Conservation (phyloP, 2,329 filamentous ascomycete genomes). For the Pyrenophora tritici-repentis region DNA sequence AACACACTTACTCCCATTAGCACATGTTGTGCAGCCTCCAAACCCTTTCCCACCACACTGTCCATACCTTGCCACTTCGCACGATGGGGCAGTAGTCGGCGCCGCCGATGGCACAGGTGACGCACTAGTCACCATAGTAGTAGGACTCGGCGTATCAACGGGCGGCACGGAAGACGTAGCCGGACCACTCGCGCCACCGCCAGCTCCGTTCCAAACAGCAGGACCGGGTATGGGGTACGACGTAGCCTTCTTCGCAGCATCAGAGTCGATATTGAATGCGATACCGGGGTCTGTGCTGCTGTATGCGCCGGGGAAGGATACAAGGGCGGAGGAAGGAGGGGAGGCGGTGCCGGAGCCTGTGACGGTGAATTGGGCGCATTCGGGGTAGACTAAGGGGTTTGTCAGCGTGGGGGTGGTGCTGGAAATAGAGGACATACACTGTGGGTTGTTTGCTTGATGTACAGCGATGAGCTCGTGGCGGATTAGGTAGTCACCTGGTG, state of each 20-base stretch:
- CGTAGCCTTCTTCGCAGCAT: constrained; percentile 32
- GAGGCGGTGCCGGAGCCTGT: constrained; percentile 54
- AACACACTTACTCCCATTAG: constrained; percentile 24
- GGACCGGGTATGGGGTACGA: constrained; percentile 35
- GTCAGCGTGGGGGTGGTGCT: constrained; percentile 5
- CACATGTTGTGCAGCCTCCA: constrained; percentile 32
- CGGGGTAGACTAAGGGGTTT: constrained; percentile 55
- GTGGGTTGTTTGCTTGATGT: constrained; percentile 58
- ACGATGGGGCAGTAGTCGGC: constrained; percentile 15
- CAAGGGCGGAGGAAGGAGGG: constrained; percentile 49
- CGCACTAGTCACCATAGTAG: constrained; percentile 25
- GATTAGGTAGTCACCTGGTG: constrained; percentile 61
- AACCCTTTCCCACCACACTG: constrained; percentile 33
- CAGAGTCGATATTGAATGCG: constrained; percentile 38
- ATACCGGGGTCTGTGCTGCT: constrained; percentile 55
- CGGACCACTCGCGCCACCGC: constrained; percentile 12
- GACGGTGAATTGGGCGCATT: constrained; percentile 61
- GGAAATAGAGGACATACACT: constrained; percentile 38
- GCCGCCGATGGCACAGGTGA: constrained; percentile 5
- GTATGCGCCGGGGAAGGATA: constrained; percentile 51
- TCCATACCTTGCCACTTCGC: constrained; percentile 23
- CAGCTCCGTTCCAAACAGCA: constrained; percentile 31
- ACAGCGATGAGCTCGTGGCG: constrained; percentile 63
- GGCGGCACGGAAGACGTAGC: neutral
- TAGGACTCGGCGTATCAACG: constrained; percentile 13